Conservation (phyloP, 2,329 filamentous ascomycete species). For the Monilinia fructicola region DNA sequence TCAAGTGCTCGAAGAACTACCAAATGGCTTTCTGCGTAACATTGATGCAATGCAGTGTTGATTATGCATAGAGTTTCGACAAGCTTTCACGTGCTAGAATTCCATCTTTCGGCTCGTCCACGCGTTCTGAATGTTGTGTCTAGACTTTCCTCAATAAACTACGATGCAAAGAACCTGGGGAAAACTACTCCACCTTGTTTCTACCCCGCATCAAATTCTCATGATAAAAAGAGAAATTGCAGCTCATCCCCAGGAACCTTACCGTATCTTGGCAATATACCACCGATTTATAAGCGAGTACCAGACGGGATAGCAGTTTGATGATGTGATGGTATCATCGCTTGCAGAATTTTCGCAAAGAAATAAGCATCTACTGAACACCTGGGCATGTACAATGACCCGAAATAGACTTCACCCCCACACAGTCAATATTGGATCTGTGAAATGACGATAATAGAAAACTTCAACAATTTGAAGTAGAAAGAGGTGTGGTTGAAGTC, state of each 20-base stretch:
- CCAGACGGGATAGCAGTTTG: not conserved
- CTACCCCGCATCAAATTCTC: not conserved
- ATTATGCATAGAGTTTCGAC: not conserved
- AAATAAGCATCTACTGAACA: not conserved
- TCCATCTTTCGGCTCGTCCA: not conserved
- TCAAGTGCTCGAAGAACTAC: not conserved
- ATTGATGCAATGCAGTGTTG: constrained; percentile 10
- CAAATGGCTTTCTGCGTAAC: not conserved
- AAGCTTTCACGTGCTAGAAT: not conserved
- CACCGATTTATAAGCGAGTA: constrained; percentile 14
- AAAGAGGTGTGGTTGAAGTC: not conserved
- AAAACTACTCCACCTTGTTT: not conserved
- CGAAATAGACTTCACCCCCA: not conserved
- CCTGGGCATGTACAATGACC: not conserved
- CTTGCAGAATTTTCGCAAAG: not conserved
- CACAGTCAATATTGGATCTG: not conserved
- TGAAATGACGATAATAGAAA: not conserved
- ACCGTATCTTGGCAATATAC: constrained; percentile 7
- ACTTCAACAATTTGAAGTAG: not conserved
- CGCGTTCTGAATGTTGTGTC: not conserved
- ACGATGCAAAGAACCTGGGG: not conserved
- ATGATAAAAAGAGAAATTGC: not conserved
- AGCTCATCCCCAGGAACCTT: not conserved
- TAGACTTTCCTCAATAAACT: not conserved
- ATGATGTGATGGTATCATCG: not conserved